Percentiles rank a stretch among this genome's conserved stretches.
phyloP scores from a whole-genome alignment of 169 alveolate genomes.

The Plasmodium chabaudi region DNA sequence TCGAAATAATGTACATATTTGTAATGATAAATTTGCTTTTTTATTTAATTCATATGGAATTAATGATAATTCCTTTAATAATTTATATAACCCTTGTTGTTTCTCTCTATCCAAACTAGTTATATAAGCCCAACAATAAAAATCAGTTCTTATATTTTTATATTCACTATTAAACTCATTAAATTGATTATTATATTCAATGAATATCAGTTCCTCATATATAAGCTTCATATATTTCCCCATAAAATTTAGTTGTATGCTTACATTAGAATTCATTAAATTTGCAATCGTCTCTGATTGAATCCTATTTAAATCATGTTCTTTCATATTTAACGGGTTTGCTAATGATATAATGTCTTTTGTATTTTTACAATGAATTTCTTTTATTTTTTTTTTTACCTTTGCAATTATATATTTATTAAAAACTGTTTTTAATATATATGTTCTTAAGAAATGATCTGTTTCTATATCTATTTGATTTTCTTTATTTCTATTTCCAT shows the following conservation, averaged over 20 bases:
- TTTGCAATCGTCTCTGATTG: conserved; percentile 56
- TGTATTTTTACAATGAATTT: conserved; percentile 60
- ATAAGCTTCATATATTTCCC: conserved; percentile 59
- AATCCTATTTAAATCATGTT: conserved; percentile 58
- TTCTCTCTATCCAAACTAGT: conserved; percentile 70
- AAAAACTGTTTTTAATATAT: conserved; percentile 58
- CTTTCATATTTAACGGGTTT: conserved; percentile 70
- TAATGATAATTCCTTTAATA: conserved; percentile 60
- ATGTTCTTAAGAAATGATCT: conserved; percentile 74
- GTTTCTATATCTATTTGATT: conserved; percentile 31
- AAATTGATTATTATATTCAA: conserved; percentile 75
- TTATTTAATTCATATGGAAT: conserved; percentile 75
- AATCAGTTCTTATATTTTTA: conserved; percentile 65
- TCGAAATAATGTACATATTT: conserved; percentile 70
- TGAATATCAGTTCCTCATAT: conserved; percentile 56
- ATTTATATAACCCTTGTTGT: conserved; percentile 70
- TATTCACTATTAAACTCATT: conserved; percentile 67
- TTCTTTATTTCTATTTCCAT: not conserved
- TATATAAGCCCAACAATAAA: conserved; percentile 75
- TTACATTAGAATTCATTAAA: conserved; percentile 59
- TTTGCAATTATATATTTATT: conserved; percentile 37
- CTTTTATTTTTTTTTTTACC: conserved; percentile 36
- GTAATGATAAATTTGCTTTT: conserved; percentile 75
- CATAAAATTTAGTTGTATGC: conserved; percentile 58
- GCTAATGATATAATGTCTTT: conserved; percentile 65